Evolutionary conservation across 202 grass and related monocot genomes (phyloP).

Genomic region (Schoenoplectus tabernaemontani): DNA sequence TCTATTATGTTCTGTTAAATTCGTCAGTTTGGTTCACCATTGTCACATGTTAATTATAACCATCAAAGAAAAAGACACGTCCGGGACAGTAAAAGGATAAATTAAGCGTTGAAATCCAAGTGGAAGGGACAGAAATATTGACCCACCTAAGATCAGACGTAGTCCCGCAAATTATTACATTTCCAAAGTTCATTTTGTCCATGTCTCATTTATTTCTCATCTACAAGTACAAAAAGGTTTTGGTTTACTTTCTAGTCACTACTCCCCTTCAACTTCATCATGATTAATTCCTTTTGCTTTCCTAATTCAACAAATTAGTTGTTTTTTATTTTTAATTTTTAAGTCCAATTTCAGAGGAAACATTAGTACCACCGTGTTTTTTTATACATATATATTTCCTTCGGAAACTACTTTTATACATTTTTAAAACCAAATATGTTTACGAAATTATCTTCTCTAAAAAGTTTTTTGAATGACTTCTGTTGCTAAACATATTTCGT

Average conservation of each 20-base stretch:
- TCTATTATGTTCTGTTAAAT: not conserved
- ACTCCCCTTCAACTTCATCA: not conserved
- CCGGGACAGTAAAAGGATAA: not conserved
- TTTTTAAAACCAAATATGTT: no score
- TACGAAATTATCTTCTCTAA: no score
- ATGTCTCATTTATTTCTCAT: not conserved
- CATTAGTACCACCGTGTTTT: no score
- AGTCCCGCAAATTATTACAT: not conserved
- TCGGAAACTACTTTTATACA: no score
- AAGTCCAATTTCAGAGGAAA: not conserved
- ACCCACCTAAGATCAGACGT: not conserved
- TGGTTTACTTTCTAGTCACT: not conserved
- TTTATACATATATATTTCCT: no score
- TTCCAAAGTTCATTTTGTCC: constrained; percentile 18
- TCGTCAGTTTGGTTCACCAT: not conserved
- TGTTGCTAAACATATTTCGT: no score
- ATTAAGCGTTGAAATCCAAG: not conserved
- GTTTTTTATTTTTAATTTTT: not conserved
- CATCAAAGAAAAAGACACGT: not conserved
- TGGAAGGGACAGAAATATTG: not conserved
- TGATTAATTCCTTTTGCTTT: not conserved
- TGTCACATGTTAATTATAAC: not conserved
- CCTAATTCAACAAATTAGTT: not conserved
- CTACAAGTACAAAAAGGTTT: not conserved
- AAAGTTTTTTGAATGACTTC: no score